Base-by-base conservation (phyloP, 768 basidiomycete species). In the Tricholomella constricta region DNA sequence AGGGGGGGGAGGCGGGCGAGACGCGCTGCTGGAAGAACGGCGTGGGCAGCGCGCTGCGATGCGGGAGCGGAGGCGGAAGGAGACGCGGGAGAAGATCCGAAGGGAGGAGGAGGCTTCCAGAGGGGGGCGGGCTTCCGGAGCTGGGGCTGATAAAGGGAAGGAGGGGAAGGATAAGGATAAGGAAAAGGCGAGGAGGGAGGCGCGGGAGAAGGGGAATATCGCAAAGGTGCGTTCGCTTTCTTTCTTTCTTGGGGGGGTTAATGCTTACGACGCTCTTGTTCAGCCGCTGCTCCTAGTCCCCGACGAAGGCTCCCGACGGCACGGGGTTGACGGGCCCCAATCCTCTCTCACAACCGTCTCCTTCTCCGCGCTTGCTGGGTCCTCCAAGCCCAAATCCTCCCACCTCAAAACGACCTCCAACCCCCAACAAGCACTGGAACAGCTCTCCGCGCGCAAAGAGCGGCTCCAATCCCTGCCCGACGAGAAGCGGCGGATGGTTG, bases 61-160 rank as follows among this genome's bases (percentile, higher is more conserved):
- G 78, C 79, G 94, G 19, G 95, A 98, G 69, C 81, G 85, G 52
- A 74, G 96, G 60, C 72, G 94, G 64, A 90, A 88, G 63, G 89
- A 91, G 74, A 91, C 90, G 7, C 88, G 80, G 65, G 94, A 94
- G 71, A 89, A 91, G 71, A 89, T 85, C 54, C 72, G 76, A 60
- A 77, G 75, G 14, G 86, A 89, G 65, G 76, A 83, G 54, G 89
- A 88, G 63, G n/a, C n/a, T 64, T 67, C 46, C 78, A 73, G 26
- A n/a, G 44, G 4, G 19, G 29, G 15, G 26, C 11, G 12, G n/a
- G n/a, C n/a, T n/a, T n/a, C n/a, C n/a, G n/a, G n/a, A n/a, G n/a
- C n/a, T n/a, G 71, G 31, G 6, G 12, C 11, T 6, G 74, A 72
- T 19, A 82, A 80, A 64, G 78, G 76, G 42, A 73, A 69, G 56